phyloP scores from a whole-genome alignment of 495 filamentous ascomycete species.

The Penicillium daleae region DNA sequence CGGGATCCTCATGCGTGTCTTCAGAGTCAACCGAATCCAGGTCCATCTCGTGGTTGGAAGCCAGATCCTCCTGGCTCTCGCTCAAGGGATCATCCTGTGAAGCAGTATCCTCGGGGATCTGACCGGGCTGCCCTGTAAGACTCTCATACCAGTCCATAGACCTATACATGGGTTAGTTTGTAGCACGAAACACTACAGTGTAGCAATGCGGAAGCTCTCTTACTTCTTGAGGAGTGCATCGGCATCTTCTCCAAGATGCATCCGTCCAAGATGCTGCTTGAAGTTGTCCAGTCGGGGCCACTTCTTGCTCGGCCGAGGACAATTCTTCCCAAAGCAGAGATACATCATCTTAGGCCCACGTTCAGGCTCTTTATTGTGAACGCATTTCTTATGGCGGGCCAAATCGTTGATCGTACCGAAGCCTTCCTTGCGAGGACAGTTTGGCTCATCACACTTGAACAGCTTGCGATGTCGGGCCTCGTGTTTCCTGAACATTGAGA shows the following conservation, averaged over 20 bases:
- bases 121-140: constrained; percentile 11
- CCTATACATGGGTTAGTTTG: constrained; percentile 25
- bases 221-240: constrained; percentile 59
- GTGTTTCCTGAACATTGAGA: constrained; percentile 68
- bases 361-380: constrained; percentile 62
- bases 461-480: constrained; percentile 75
- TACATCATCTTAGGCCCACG: constrained; percentile 62
- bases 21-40: constrained; percentile 4
- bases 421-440: constrained; percentile 65
- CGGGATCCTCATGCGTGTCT: constrained; percentile 4
- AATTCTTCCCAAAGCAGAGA: constrained; percentile 66
- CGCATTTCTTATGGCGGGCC: constrained; percentile 70
- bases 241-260: constrained; percentile 65
- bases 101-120: constrained; percentile 13
- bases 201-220: constrained; percentile 15
- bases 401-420: constrained; percentile 86
- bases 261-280: constrained; percentile 78
- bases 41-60: constrained; percentile 22
- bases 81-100: constrained; percentile 16
- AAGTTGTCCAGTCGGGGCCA: constrained; percentile 96
- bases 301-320: constrained; percentile 69
- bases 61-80: constrained; percentile 19
- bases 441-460: constrained; percentile 64
- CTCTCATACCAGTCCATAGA: constrained; percentile 48
- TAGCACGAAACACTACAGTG: background rate